phyloP scores from a whole-genome alignment of 176 grass and related monocot genomes.

The Juncus effusus region DNA sequence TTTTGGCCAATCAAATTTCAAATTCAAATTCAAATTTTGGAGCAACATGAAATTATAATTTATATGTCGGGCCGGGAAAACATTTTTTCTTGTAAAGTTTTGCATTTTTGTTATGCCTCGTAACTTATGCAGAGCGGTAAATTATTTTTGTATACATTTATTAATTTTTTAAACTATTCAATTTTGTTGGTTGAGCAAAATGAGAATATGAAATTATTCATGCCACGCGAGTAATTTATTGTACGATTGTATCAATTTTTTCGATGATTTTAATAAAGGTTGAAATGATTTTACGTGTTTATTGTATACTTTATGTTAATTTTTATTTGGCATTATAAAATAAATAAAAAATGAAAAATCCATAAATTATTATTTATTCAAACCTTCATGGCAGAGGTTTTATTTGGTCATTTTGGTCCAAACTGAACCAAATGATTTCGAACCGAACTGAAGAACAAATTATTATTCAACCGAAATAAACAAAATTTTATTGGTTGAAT shows the following conservation, averaged over 20 bases:
- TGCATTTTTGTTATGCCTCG: slow-evolving; percentile 19
- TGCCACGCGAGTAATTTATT: too few species aligned
- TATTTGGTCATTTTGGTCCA: too few species aligned
- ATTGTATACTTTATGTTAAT: too few species aligned
- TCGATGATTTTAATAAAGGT: slow-evolving; percentile 12
- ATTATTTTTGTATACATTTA: slow-evolving; percentile 11
- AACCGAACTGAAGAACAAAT: too few species aligned
- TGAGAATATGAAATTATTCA: slow-evolving; percentile 12
- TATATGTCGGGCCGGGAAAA: too few species aligned
- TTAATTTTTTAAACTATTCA: background rate
- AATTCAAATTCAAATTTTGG: background rate
- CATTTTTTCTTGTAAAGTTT: background rate
- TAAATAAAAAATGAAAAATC: too few species aligned
- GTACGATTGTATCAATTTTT: background rate
- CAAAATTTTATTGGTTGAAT: too few species aligned
- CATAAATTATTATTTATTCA: too few species aligned
- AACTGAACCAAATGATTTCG: too few species aligned
- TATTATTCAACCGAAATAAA: too few species aligned
- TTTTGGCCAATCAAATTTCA: background rate
- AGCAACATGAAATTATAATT: background rate
- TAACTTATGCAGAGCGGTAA: background rate
- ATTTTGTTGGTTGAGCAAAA: slow-evolving; percentile 10
- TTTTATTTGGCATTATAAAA: too few species aligned
- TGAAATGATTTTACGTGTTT: background rate
- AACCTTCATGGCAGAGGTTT: too few species aligned